A percentile compares a stretch with the other conserved stretches of the same genome.
Conservation (phyloP, 176 grass and related monocot genomes). For the Themeda triandra region DNA sequence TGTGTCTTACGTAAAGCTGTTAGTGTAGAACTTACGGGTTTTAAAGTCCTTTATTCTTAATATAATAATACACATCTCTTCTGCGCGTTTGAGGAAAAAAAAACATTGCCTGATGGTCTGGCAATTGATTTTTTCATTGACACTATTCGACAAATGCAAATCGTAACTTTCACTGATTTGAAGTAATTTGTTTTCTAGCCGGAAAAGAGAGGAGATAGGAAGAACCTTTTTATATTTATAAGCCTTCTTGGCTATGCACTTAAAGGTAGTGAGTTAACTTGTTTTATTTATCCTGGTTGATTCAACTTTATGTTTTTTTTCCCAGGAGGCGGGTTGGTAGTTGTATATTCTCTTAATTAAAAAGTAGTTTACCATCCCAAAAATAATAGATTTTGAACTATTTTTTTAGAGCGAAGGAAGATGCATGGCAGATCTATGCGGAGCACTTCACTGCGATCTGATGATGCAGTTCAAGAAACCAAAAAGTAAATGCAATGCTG, state of each 20-base stretch:
- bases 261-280: neutral
- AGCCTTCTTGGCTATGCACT: neutral
- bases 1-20: neutral
- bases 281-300: slow-evolving; percentile 21
- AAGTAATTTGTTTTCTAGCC: neutral
- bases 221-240: neutral
- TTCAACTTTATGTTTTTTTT: neutral
- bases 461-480: slow-evolving; percentile 72
- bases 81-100: neutral
- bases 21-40: neutral
- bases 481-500: slow-evolving; percentile 94
- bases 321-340: neutral
- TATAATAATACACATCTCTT: neutral
- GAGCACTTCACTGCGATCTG: slow-evolving; percentile 86
- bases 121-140: neutral
- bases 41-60: neutral
- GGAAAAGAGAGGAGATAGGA: neutral
- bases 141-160: neutral
- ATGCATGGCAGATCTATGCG: slow-evolving; percentile 90
- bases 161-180: neutral
- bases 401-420: slow-evolving; percentile 68
- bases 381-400: slow-evolving; percentile 22
- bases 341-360: slow-evolving; percentile 9
- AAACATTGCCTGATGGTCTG: neutral
- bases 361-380: neutral